These are phyloP conservation scores for Galerina sulciceps DNA, from an alignment of 768 basidiomycete genomes.

Conservation along the genomic window DNA sequence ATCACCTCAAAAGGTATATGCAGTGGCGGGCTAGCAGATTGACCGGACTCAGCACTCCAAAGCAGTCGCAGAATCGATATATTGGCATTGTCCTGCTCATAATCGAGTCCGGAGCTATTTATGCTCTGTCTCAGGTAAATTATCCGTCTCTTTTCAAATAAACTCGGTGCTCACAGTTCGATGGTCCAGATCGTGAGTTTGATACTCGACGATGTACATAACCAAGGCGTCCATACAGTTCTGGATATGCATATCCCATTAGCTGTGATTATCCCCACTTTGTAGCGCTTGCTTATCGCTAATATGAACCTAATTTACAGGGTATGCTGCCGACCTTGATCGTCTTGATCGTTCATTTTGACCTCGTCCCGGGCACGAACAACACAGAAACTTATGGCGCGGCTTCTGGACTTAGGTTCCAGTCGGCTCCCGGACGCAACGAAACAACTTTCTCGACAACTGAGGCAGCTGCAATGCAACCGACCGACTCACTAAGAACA, in stretches of 20 bases:
- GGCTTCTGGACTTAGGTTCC: neutral
- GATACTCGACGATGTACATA: neutral
- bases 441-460: no score
- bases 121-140: neutral
- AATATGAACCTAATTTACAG: no score
- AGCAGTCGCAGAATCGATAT: neutral
- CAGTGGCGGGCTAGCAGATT: conserved; percentile 1
- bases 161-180: no score
- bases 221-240: neutral
- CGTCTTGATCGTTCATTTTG: conserved; percentile 1
- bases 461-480: no score
- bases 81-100: neutral
- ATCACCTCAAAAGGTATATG: neutral
- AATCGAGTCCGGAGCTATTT: conserved; percentile 1
- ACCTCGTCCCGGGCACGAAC: neutral
- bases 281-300: no score
- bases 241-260: neutral
- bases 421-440: no score
- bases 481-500: no score
- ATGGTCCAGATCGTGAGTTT: no score
- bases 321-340: conserved; percentile 3
- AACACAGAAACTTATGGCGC: neutral
- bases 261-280: neutral
- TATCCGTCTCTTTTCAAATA: no score
- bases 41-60: neutral